Conservation (phyloP, 1,284 basidiomycete genomes). For the Termitomyces sp. region DNA sequence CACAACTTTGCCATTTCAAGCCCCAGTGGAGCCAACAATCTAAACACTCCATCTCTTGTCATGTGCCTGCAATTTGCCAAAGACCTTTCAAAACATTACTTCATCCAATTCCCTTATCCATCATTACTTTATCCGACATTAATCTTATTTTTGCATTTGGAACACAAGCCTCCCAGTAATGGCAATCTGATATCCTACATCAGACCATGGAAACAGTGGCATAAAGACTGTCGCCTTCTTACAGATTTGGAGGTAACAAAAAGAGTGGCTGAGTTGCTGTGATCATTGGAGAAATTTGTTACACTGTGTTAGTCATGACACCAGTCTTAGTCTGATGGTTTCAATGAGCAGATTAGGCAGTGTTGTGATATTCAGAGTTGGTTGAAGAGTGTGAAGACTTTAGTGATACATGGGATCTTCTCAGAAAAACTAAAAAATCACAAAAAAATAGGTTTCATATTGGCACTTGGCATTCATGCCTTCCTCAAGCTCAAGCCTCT, state of each 20-base stretch:
- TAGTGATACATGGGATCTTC: no score
- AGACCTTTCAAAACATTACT: neutral
- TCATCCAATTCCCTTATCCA: neutral
- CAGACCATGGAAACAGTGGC: neutral
- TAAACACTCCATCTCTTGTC: constrained; percentile 1
- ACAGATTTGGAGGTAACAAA: neutral
- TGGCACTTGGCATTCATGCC: no score
- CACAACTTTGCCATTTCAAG: neutral
- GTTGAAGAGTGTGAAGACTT: no score
- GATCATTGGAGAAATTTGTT: neutral
- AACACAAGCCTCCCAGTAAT: no score
- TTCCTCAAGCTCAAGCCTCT: no score
- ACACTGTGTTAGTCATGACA: neutral
- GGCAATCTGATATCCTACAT: no score
- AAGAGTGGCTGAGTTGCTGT: neutral
- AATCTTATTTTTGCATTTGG: neutral
- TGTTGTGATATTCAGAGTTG: no score
- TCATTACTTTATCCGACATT: neutral
- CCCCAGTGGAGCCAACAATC: neutral
- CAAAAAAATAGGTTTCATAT: no score
- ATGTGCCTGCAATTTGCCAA: neutral
- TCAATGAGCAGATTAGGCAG: no score
- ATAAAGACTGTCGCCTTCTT: neutral
- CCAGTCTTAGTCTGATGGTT: neutral
- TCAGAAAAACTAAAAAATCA: no score